Percentiles rank a stretch among this genome's conserved stretches.
phyloP scores from a whole-genome alignment of 2,329 filamentous ascomycete species.

The Ascochyta clinopodiicola region DNA sequence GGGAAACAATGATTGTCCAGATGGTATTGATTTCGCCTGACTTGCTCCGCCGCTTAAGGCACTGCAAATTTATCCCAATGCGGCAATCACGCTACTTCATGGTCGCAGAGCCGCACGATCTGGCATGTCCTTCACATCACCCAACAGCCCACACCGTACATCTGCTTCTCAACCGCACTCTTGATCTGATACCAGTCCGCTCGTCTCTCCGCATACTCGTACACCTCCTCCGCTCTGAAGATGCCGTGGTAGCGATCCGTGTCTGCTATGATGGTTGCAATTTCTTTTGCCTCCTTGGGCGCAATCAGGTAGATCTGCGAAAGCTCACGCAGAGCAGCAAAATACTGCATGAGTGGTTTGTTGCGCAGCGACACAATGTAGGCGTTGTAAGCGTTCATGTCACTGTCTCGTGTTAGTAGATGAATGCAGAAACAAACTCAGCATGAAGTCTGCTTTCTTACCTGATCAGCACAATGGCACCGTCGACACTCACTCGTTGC shows the following conservation, averaged over 20 bases:
- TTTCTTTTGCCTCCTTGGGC: slow-evolving; percentile 84
- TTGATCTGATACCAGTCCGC: slow-evolving; percentile 95
- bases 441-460: slow-evolving; percentile 37
- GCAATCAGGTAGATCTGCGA: slow-evolving; percentile 96
- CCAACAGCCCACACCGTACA: slow-evolving; percentile 92
- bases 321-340: slow-evolving; percentile 87
- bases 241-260: slow-evolving; percentile 88
- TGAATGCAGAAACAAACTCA: not conserved
- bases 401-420: slow-evolving; percentile 58
- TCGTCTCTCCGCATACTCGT: slow-evolving; percentile 91
- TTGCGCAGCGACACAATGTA: slow-evolving; percentile 85
- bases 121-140: slow-evolving; percentile 69
- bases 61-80: slow-evolving; percentile 22
- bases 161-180: slow-evolving; percentile 87
- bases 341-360: slow-evolving; percentile 84
- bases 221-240: slow-evolving; percentile 94
- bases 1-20: not conserved
- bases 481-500: slow-evolving; percentile 87
- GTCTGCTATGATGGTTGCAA: slow-evolving; percentile 94
- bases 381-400: slow-evolving; percentile 92
- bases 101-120: slow-evolving; percentile 12
- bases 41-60: slow-evolving; percentile 17
- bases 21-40: not conserved
- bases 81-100: slow-evolving; percentile 20
- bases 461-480: slow-evolving; percentile 87